phyloP scores from a whole-genome alignment of 495 filamentous ascomycete genomes.

The Coniosporium apollinis region DNA sequence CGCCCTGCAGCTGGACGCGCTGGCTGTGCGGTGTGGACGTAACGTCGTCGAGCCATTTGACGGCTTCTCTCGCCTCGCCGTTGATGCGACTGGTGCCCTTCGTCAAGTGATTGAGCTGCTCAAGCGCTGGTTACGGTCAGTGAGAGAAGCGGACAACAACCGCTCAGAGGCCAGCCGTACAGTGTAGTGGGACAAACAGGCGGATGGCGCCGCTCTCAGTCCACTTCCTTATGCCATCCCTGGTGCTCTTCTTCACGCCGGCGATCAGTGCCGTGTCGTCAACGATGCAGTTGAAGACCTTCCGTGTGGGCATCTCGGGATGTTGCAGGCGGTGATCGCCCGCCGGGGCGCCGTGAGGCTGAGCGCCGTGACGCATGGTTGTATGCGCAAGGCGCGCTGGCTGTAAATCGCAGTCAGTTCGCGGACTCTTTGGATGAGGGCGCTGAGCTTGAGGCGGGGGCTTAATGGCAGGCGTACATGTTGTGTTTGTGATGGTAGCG shows the following conservation, averaged over 20 bases:
- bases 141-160: no score
- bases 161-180: no score
- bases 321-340: constrained; percentile 8
- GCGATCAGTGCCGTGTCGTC: constrained; percentile 56
- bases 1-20: constrained; percentile 35
- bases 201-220: constrained; percentile 44
- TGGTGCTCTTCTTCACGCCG: constrained; percentile 40
- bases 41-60: constrained; percentile 48
- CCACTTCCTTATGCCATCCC: constrained; percentile 46
- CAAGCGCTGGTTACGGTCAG: constrained; percentile 30
- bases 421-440: no score
- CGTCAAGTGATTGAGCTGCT: constrained; percentile 37
- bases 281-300: constrained; percentile 57
- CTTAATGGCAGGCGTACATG: no score
- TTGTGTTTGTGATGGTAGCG: no score
- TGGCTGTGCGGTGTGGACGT: constrained; percentile 33
- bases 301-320: constrained; percentile 27
- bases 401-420: no score
- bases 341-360: constrained; percentile 6
- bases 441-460: no score
- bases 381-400: no score
- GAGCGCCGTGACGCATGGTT: no score
- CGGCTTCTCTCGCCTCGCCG: constrained; percentile 45
- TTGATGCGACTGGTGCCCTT: constrained; percentile 36
- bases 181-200: constrained; percentile 51